A percentile compares a stretch with the other conserved stretches of the same genome.
Conservation (phyloP, 169 alveolate species). For the Plasmodium coatneyi region DNA sequence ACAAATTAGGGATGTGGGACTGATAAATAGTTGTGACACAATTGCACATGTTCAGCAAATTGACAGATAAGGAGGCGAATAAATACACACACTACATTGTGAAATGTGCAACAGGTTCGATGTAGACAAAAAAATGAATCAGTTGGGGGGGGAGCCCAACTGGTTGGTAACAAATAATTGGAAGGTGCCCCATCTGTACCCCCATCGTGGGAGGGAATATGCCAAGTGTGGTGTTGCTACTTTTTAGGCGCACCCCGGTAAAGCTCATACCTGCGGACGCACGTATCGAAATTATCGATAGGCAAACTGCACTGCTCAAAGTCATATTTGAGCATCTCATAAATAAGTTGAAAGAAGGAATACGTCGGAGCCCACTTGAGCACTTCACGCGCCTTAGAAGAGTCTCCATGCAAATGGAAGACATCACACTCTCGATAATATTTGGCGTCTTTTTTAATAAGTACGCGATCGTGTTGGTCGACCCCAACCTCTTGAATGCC, state of each 20-base stretch:
- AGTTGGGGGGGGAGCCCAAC: not conserved
- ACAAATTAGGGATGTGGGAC: not conserved
- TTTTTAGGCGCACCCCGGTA: not conserved
- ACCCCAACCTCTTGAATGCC: slow-evolving; percentile 79
- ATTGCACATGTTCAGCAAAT: not conserved
- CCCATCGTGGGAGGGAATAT: not conserved
- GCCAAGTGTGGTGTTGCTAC: not conserved
- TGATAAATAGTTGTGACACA: not conserved
- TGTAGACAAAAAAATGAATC: not conserved
- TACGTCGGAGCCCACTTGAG: slow-evolving; percentile 79
- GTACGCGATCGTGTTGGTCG: slow-evolving; percentile 45
- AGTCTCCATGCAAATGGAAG: slow-evolving; percentile 78
- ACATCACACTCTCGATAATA: slow-evolving; percentile 84
- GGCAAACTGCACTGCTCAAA: slow-evolving; percentile 57
- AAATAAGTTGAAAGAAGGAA: slow-evolving; percentile 70
- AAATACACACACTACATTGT: not conserved
- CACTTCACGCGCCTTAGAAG: slow-evolving; percentile 75
- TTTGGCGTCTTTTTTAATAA: slow-evolving; percentile 28
- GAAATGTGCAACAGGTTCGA: not conserved
- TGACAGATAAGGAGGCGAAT: not conserved
- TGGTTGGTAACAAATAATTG: not conserved
- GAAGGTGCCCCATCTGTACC: not conserved
- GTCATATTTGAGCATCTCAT: slow-evolving; percentile 79
- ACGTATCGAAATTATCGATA: slow-evolving; percentile 48
- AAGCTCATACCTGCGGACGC: slow-evolving; percentile 18